Evolutionary conservation across 2,329 filamentous ascomycete genomes (phyloP).

Genomic region (Rutstroemia sp.): DNA sequence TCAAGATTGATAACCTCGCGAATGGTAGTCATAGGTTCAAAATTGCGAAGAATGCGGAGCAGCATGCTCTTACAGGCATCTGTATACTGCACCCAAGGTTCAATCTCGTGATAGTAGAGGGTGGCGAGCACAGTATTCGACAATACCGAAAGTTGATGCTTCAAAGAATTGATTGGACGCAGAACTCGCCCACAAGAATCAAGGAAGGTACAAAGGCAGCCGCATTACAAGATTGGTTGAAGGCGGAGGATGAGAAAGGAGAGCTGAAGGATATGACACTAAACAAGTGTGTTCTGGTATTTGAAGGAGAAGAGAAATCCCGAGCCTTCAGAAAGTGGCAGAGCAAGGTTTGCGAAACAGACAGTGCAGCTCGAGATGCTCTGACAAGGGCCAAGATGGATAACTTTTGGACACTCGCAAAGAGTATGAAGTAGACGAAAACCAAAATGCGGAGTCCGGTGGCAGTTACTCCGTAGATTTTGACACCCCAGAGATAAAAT

Average conservation of each 20-base stretch:
- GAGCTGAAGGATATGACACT: constrained; percentile 71
- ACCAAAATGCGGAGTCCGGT: background rate
- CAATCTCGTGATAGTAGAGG: constrained; percentile 86
- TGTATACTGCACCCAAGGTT: constrained; percentile 87
- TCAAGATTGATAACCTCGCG: constrained; percentile 80
- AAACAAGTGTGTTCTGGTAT: constrained; percentile 79
- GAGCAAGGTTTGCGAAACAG: constrained; percentile 86
- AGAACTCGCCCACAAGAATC: constrained; percentile 66
- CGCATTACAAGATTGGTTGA: constrained; percentile 66
- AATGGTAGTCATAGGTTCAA: constrained; percentile 94
- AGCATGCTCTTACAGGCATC: constrained; percentile 79
- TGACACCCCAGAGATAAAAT: background rate
- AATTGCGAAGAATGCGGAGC: constrained; percentile 85
- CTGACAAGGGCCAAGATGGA: constrained; percentile 81
- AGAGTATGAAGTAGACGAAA: constrained; percentile 42
- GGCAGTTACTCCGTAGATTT: background rate
- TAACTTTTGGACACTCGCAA: constrained; percentile 88
- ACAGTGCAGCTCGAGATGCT: constrained; percentile 77
- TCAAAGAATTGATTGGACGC: constrained; percentile 89
- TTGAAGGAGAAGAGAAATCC: constrained; percentile 81
- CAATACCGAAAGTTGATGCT: constrained; percentile 91
- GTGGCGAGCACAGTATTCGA: constrained; percentile 73
- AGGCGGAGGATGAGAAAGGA: constrained; percentile 70
- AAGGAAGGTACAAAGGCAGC: constrained; percentile 55
- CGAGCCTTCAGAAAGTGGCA: constrained; percentile 82